These are phyloP conservation scores for Moniliophthora roreri DNA, from an alignment of 1,284 basidiomycete genomes.

Conservation along the genomic window DNA sequence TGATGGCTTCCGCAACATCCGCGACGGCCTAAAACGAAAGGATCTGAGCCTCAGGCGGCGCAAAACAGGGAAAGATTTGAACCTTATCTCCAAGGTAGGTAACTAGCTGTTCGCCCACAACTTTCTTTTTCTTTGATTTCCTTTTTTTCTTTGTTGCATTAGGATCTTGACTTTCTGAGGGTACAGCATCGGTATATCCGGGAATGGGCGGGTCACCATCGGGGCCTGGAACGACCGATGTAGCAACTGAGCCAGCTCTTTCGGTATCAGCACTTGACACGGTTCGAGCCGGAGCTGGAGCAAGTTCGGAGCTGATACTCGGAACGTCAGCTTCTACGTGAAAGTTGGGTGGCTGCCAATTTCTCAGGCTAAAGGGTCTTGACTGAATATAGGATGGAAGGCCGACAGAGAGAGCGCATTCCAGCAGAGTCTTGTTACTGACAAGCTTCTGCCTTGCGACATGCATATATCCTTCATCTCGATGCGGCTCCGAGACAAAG, in stretches of 20 bases:
- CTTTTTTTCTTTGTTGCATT: not conserved
- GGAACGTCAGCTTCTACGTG: constrained; percentile 17
- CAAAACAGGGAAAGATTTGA: not conserved
- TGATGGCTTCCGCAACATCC: constrained; percentile 79
- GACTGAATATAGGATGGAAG: constrained; percentile 71
- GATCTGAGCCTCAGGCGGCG: constrained; percentile 7
- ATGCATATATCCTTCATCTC: constrained; percentile 66
- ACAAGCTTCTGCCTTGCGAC: constrained; percentile 63
- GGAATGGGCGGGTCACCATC: not conserved
- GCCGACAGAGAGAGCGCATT: constrained; percentile 52
- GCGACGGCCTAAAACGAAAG: constrained; percentile 58
- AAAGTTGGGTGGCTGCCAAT: constrained; percentile 62
- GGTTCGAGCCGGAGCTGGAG: not conserved
- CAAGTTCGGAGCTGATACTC: not conserved
- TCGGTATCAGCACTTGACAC: not conserved
- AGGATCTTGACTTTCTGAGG: not conserved
- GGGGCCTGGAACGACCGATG: not conserved
- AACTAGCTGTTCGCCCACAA: constrained; percentile 24
- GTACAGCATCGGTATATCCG: not conserved
- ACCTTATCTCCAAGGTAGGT: constrained; percentile 81
- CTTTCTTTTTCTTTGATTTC: not conserved
- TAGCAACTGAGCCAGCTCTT: not conserved
- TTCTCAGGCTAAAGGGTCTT: constrained; percentile 63
- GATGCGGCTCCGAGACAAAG: constrained; percentile 63
- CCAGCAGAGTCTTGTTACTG: constrained; percentile 66